Percentiles rank a stretch among this genome's conserved stretches.
Evolutionary conservation across 306 rosid genomes (phyloP).

Genomic region (Begonia fuchsioides): DNA sequence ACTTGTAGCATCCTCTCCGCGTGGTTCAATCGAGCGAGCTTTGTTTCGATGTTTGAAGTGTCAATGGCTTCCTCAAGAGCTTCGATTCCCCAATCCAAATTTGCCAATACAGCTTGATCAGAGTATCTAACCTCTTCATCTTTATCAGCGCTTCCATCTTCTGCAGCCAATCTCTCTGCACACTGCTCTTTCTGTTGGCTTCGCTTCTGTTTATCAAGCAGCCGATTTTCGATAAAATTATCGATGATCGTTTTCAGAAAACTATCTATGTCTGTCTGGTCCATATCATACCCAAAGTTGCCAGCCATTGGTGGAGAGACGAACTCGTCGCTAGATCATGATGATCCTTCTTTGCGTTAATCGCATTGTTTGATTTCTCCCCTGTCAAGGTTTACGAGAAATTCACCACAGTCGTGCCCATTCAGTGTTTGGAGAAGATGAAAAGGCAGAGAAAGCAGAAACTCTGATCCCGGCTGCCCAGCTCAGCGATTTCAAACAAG

Average conservation of each 20-base stretch:
- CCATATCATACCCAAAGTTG: constrained; percentile 44
- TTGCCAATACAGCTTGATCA: constrained; percentile 84
- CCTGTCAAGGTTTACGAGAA: not conserved
- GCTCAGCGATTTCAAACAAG: not conserved
- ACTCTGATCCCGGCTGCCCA: not conserved
- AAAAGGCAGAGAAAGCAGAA: not conserved
- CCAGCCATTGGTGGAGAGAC: constrained; percentile 19
- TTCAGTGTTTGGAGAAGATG: no score
- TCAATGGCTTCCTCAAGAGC: constrained; percentile 87
- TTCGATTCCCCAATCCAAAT: constrained; percentile 93
- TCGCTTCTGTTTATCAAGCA: constrained; percentile 57
- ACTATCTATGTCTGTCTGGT: constrained; percentile 50
- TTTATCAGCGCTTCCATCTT: constrained; percentile 51
- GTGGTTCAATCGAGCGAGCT: constrained; percentile 68
- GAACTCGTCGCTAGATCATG: not conserved
- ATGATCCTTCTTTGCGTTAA: not conserved
- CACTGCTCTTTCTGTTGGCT: constrained; percentile 67
- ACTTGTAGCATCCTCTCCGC: constrained; percentile 88
- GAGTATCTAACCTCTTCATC: constrained; percentile 60
- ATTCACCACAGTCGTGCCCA: not conserved
- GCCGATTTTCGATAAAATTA: constrained; percentile 44
- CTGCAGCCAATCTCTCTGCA: constrained; percentile 90
- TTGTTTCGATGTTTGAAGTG: constrained; percentile 71
- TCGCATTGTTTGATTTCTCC: no score
- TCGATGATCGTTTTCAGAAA: constrained; percentile 39